phyloP scores from a whole-genome alignment of 2,329 filamentous ascomycete genomes.

The Pseudogymnoascus sp. region DNA sequence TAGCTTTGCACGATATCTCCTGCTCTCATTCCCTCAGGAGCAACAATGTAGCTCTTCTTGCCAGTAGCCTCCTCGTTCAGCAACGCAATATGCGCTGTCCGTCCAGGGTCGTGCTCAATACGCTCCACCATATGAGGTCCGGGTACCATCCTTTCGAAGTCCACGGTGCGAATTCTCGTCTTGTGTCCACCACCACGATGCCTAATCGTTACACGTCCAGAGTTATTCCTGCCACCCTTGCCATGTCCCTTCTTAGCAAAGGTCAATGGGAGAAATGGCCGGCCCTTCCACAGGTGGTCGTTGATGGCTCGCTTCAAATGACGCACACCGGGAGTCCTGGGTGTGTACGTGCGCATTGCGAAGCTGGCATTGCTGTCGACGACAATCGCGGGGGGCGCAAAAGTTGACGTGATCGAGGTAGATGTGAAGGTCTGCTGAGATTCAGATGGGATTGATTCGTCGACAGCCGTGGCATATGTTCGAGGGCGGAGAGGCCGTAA shows the following conservation, averaged over 20 bases:
- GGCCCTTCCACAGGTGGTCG: slow-evolving; percentile 93
- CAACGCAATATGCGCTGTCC: slow-evolving; percentile 88
- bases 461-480: slow-evolving; percentile 44
- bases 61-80: slow-evolving; percentile 67
- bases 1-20: slow-evolving; percentile 93
- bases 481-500: slow-evolving; percentile 38
- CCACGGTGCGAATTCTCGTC: slow-evolving; percentile 82
- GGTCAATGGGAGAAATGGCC: slow-evolving; percentile 75
- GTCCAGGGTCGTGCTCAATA: slow-evolving; percentile 92
- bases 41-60: slow-evolving; percentile 82
- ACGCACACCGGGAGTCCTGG: slow-evolving; percentile 83
- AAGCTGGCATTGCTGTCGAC: slow-evolving; percentile 33
- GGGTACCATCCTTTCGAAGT: slow-evolving; percentile 72
- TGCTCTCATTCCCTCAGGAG: slow-evolving; percentile 86
- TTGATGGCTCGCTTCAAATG: slow-evolving; percentile 91
- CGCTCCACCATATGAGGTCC: slow-evolving; percentile 85
- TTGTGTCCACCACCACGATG: slow-evolving; percentile 91
- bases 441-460: slow-evolving; percentile 29
- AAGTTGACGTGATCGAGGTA: slow-evolving; percentile 27
- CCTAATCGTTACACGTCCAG: slow-evolving; percentile 76
- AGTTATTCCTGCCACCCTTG: slow-evolving; percentile 88
- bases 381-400: slow-evolving; percentile 38
- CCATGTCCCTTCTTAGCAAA: slow-evolving; percentile 87
- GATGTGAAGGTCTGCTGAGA: slow-evolving; percentile 31
- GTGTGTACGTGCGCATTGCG: slow-evolving; percentile 76